Evolutionary conservation across 73 alveolate species (phyloP).

Genomic region (Blepharisma stoltei): DNA sequence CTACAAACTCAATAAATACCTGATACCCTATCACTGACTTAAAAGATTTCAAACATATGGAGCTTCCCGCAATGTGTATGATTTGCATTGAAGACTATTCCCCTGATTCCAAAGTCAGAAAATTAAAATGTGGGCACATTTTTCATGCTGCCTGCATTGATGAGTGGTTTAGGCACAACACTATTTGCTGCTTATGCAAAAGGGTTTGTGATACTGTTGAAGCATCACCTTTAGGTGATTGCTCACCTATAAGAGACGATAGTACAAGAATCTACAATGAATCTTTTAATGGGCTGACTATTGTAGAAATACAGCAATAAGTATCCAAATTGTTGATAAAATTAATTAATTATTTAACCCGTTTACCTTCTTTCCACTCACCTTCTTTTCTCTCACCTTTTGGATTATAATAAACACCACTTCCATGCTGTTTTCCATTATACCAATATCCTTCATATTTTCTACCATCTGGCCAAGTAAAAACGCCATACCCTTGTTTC

Average conservation of each 20-base stretch:
- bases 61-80: neutral
- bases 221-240: no score
- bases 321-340: no score
- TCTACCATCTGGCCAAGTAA: constrained; percentile 67
- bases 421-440: constrained; percentile 68
- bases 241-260: no score
- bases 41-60: no score
- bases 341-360: constrained; percentile 10
- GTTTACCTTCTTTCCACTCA: constrained; percentile 43
- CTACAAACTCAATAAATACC: no score
- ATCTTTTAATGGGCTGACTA: no score
- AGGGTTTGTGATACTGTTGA: no score
- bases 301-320: no score
- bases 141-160: constrained; percentile 11
- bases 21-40: no score
- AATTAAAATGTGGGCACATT: neutral
- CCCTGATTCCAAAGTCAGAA: neutral
- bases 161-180: neutral
- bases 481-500: constrained; percentile 51
- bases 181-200: no score
- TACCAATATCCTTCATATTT: constrained; percentile 68
- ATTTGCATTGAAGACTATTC: constrained; percentile 15
- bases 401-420: constrained; percentile 42
- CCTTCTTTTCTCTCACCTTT: constrained; percentile 46
- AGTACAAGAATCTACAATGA: no score